Evolutionary conservation across 2,329 filamentous ascomycete genomes (phyloP), one percentile per base, ranked within the genome.

Genomic region (Lasiodiplodia gonubiensis): DNA sequence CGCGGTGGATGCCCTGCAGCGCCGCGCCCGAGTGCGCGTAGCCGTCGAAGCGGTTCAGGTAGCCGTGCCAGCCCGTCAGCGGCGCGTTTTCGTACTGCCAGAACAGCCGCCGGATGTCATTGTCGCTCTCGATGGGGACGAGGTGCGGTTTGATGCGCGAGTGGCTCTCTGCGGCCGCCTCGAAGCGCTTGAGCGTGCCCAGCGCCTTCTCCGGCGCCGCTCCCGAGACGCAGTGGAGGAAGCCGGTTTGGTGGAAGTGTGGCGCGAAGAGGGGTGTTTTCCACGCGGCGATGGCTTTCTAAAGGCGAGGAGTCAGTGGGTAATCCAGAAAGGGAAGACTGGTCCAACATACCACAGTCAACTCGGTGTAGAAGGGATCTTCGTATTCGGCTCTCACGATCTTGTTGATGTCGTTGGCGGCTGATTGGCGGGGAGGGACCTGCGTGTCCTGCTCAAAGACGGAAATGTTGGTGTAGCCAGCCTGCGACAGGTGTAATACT

Each of bases 371-470:
- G 66, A 86, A 86, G 0, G 80, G 78, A 68, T 88, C 85, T 69
- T 86, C 84, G 67, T 88, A 88, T 70, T 88, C 86, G 3, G 83
- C 85, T 1, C 86, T 81, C 49, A 89, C 79, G 66, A 89, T 88
- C 74, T 89, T 89, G 74, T 89, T 89, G 30, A 89, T 72, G 69
- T 89, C 86, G 68, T 87, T 86, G 23, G 82, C 86, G 0, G 86
- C 87, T 0, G 87, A 88, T 71, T 75, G 82, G 4, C 77, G 76
- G 1, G 84, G 83, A 0, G 86, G 86, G 2, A 84, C 80, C 11
- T 78, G 75, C 12, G 70, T 69, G 49, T 74, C 75, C 37, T 71
- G 72, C 53, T 76, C 74, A 27, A 75, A 75, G 11, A 76, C 71
- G 16, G 73, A 72, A 25, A 76, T 71, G 61, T 74, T 69, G 12